Base-by-base conservation (phyloP, 768 basidiomycete species). In the Amyloporia xantha region DNA sequence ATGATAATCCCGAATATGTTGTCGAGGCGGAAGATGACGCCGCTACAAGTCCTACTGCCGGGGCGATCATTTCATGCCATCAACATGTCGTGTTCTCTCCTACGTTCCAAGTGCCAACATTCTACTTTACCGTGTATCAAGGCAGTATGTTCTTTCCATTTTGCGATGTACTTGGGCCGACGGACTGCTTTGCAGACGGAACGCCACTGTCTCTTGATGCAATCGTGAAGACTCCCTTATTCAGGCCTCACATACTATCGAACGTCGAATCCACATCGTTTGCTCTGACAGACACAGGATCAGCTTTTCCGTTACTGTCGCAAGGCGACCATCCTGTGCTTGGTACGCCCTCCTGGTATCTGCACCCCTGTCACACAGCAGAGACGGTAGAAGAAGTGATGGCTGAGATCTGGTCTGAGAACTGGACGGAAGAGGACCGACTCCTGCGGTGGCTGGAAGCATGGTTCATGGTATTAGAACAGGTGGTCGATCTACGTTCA, bases 321-420 rank as follows among this genome's bases (percentile, higher is more conserved):
- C 89, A 91, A 57, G 87, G 87, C 7, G 92, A 95, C 49, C 92
- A 94, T 58, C 92, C 91, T 0, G 79, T 74, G 4, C 71, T 86
- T 25, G 84, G 81, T 19, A 78, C 70, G 2, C 82, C 84, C 7
- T 82, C 79, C 48, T 95, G 90, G 90, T 90, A 83, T 59, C 69
- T 95, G 33, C 92, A 95, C 62, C 92, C 92, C 9, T 95, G 92
- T 62, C 82, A 88, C 62, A 86, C 83, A 3, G 73, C 74, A 9
- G 65, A 64, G 27, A 78, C 81, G 1, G 78, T 95, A 1, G 68
- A 69, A 20, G 91, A 94, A 65, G 67, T 95, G 19, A 62, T 91
- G 66, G 55, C 59, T 19, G 85, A 81, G 52, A 63, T 71, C 10
- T 61, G 62, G 13, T 53, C 57, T 28, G 62, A 61, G 4, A 63